Base-by-base conservation (phyloP, 2,329 filamentous ascomycete species). In the Colletotrichum falcatum region DNA sequence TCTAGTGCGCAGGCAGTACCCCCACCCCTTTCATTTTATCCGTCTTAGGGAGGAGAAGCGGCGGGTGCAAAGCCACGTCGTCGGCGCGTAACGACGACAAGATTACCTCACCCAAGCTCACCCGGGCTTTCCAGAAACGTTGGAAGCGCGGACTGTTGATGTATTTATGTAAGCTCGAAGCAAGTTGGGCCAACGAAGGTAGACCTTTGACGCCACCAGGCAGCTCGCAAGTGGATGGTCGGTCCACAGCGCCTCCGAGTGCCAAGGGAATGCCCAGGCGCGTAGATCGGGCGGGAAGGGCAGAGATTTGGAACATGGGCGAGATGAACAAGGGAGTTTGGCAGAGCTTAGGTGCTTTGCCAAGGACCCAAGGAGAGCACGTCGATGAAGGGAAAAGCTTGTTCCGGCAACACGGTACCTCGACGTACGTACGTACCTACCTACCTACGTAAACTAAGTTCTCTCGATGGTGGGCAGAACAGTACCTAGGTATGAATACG, bases 241-340 rank as follows among this genome's bases (percentile, higher is more conserved):
- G n/a, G n/a, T n/a, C n/a, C 61, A 61, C 53, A 42, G 65, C 61
- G 53, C 5, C n/a, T 61, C 37, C 37, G 42, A 26, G 8, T 58
- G 67, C 67, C 67, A 70, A 70, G 64, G 64, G 53, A 67, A 62
- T 59, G 67, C 67, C 67, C 67, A 67, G 67, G 64, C 67, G 67
- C 67, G 61, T 66, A 61, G 61, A 69, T 61, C 48, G n/a, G n/a
- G 67, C 56, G 67, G 63, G 49, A 69, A 37, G 61, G 61, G 53
- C 33, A 42, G 42, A 23, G 26, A 20, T 26, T 48, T 20, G 20
- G 59, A 48, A 51, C 59, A 46, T 49, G 58, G 46, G 59, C 46
- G 23, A 42, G 30, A 12, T 28, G 23, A 51, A n/a, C 58, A 62
- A 67, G 64, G 67, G 56, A 70, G 64, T 58, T 58, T 62, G 54